These are phyloP conservation scores for Wickerhamomyces tratensis DNA, from an alignment of 805 yeast species.

Conservation along the genomic window DNA sequence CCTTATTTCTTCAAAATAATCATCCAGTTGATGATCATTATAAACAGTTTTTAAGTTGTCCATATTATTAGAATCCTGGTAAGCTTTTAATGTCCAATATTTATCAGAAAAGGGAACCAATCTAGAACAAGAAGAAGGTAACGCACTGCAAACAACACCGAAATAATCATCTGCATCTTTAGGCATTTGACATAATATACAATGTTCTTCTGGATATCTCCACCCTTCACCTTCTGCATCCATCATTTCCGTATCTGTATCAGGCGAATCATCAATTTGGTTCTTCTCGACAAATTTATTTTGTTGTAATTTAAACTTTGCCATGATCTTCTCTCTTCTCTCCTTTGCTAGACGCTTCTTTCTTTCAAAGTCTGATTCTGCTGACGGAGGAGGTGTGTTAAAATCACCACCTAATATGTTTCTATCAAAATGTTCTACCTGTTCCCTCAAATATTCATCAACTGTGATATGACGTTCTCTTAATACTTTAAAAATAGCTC, in stretches of 20 bases:
- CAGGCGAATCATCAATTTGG: slow-evolving; percentile 17
- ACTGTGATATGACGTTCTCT: slow-evolving; percentile 19
- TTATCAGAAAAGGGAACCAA: slow-evolving; percentile 51
- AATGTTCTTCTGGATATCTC: slow-evolving; percentile 66
- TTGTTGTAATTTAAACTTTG: slow-evolving; percentile 75
- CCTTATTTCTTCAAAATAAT: slow-evolving; percentile 27
- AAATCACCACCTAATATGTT: slow-evolving; percentile 3
- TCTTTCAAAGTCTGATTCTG: slow-evolving; percentile 32
- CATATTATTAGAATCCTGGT: slow-evolving; percentile 30
- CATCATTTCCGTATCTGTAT: slow-evolving; percentile 28
- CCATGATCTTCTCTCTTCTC: slow-evolving; percentile 63
- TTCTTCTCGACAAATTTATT: slow-evolving; percentile 56
- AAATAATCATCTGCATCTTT: slow-evolving; percentile 54
- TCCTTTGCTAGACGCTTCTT: slow-evolving; percentile 64
- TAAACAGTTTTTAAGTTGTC: slow-evolving; percentile 6
- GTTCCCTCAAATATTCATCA: slow-evolving; percentile 22
- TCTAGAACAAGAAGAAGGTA: slow-evolving; percentile 51
- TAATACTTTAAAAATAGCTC: slow-evolving; percentile 37
- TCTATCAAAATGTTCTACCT: slow-evolving; percentile 25
- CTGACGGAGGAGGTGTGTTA: background rate
- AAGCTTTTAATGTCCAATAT: slow-evolving; percentile 59
- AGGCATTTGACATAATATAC: slow-evolving; percentile 78
- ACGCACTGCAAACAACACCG: slow-evolving; percentile 61
- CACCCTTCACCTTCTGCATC: slow-evolving; percentile 30
- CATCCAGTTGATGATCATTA: slow-evolving; percentile 25